Percentiles rank a stretch among this genome's conserved stretches.
Conservation (phyloP, 139 green algal species). For the Coccomyxa sp. region DNA sequence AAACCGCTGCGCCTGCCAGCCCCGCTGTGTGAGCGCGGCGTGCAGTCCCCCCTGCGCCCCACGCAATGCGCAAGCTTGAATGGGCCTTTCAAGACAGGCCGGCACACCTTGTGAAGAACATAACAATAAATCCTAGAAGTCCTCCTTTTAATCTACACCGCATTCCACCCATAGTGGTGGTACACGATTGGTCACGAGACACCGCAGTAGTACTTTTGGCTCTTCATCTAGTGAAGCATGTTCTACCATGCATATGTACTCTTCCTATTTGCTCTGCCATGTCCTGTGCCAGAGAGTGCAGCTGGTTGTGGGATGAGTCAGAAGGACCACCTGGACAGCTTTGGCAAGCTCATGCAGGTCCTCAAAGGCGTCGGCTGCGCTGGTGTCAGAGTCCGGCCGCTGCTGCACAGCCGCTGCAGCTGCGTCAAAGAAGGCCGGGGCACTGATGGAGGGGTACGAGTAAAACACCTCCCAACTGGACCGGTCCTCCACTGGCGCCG, state of each 20-base stretch:
- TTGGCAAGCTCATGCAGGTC: neutral
- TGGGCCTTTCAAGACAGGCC: neutral
- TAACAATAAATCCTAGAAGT: neutral
- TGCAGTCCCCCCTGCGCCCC: neutral
- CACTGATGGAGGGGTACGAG: neutral
- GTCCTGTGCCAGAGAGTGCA: neutral
- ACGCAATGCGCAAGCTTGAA: neutral
- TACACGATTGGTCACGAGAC: neutral
- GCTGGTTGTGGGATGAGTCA: neutral
- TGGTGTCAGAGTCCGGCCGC: neutral
- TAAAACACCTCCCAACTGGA: slow-evolving; percentile 9
- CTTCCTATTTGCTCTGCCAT: neutral
- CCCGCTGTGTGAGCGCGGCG: neutral
- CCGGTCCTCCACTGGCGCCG: neutral
- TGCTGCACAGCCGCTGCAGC: too few relatives aligned
- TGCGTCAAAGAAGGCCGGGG: slow-evolving; percentile 5
- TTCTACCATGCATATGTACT: too few relatives aligned
- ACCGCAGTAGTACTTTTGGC: neutral
- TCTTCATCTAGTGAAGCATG: neutral
- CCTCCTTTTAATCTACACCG: too few relatives aligned
- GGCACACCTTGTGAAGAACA: neutral
- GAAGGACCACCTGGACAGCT: neutral
- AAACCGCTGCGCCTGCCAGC: neutral
- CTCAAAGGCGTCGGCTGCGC: neutral
- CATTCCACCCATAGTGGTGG: too few relatives aligned